A percentile compares a stretch with the other conserved stretches of the same genome.
These are phyloP conservation scores for Plasmodium ovale DNA, from an alignment of 169 alveolate species.

Conservation along the genomic window DNA sequence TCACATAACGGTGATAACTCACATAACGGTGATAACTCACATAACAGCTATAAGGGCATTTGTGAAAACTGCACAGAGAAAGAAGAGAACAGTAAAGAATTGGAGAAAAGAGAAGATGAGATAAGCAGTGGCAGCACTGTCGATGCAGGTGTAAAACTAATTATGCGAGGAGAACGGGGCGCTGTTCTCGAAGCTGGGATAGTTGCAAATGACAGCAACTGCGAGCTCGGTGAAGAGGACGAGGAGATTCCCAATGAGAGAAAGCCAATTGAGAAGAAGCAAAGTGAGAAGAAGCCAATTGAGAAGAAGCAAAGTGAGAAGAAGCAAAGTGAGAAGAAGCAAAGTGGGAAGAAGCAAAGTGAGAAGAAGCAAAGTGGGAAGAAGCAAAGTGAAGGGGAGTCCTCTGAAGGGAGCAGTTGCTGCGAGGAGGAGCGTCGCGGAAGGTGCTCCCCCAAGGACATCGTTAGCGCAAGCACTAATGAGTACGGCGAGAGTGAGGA, in stretches of 20 bases:
- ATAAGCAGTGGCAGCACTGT: background rate
- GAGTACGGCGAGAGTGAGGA: background rate
- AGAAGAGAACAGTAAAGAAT: background rate
- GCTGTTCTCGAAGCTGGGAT: background rate
- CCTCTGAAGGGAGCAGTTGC: too few relatives aligned
- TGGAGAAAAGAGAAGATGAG: constrained; percentile 34
- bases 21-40: constrained; percentile 5
- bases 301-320: background rate
- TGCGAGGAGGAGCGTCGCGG: background rate
- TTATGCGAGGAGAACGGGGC: background rate
- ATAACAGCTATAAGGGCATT: constrained; percentile 16
- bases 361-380: background rate
- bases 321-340: background rate
- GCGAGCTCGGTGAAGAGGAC: background rate
- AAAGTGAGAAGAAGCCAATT: background rate
- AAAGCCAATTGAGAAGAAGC: background rate
- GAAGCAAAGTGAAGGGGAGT: background rate
- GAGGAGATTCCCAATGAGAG: background rate
- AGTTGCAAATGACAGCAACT: background rate
- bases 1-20: too few relatives aligned
- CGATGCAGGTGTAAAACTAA: too few relatives aligned
- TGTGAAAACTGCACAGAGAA: constrained; percentile 9
- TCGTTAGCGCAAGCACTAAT: background rate
- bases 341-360: background rate
- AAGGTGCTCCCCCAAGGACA: background rate